Evolutionary conservation across 768 basidiomycete genomes (phyloP).

Genomic region (Lactifluus pinguis): DNA sequence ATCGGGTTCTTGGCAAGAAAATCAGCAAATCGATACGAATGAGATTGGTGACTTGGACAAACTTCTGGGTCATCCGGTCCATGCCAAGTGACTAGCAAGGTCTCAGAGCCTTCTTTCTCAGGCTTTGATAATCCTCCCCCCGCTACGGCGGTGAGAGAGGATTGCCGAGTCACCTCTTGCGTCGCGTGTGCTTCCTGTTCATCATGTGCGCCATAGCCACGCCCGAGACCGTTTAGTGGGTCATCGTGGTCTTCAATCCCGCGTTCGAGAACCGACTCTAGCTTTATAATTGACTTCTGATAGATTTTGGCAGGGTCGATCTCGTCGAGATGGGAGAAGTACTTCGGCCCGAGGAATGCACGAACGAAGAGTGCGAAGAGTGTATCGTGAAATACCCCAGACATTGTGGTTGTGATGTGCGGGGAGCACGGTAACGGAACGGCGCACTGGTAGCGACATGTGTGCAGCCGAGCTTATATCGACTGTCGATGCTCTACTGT

Average conservation of each 20-base stretch:
- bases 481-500: too few relatives aligned
- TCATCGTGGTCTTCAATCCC: slow-evolving; percentile 1
- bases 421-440: background rate
- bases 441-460: too few relatives aligned
- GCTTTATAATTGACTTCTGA: slow-evolving; percentile 1
- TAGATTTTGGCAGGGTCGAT: slow-evolving; percentile 13
- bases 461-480: background rate
- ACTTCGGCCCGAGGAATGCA: slow-evolving; percentile 20
- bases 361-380: slow-evolving; percentile 25
- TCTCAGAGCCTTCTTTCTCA: slow-evolving; percentile 10
- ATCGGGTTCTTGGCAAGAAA: background rate
- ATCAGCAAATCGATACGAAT: background rate
- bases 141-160: background rate
- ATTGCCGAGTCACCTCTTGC: background rate
- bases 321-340: slow-evolving; percentile 19
- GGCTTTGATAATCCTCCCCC: background rate
- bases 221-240: background rate
- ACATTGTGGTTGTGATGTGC: background rate
- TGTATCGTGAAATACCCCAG: slow-evolving; percentile 25
- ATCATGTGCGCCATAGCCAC: background rate
- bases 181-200: background rate
- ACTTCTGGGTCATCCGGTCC: slow-evolving; percentile 19
- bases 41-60: background rate
- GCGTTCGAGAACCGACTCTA: background rate
- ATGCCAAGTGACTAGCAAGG: slow-evolving; percentile 23